Base-by-base conservation (phyloP, 2,329 filamentous ascomycete species). In the Fusarium camptoceras region DNA sequence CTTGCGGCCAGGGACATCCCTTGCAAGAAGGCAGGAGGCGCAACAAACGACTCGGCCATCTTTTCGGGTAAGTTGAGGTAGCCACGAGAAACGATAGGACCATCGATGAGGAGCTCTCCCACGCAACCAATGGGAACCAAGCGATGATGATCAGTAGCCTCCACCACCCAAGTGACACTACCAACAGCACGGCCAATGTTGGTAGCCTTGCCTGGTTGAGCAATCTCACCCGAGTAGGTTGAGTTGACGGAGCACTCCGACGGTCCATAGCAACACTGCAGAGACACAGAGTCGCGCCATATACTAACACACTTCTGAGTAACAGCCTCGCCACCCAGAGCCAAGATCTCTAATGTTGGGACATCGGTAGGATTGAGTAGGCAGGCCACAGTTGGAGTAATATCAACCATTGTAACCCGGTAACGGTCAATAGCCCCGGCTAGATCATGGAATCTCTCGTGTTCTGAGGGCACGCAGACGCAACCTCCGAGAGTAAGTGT, bases 41-140 rank as follows among this genome's bases (percentile, higher is more conserved):
- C 2, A 3, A 72, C 22, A 37, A 72, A 72, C 3, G 70, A 59
- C 24, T 59, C 5, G 2, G 54, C 55, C 59, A 55, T 72, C 31
- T n/a, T 71, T 2, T 66, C 64, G 1, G 59, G 66, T n/a, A 70
- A 4, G 8, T 68, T 73, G 6, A 73, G 46, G 37, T 72, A 72
- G 18, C 70, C 70, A 34, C 70, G 41, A 9, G 70, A 70, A 1
- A 72, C 70, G 6, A 73, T 68, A 1, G 72, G 72, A 0, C 72
- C 71, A 10, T 72, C 69, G 5, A 72, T 39, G 15, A 72, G 53
- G 0, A 72, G 63, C 54, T 72, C 70, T 0, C 70, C 70, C 2
- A 64, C 41, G 9, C 62, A 55, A 1, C 70, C 70, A 10, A 72
- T 49, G 0, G 70, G 70, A 3, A 53, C 50, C 1, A 72, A 46